These are phyloP conservation scores for Stereum hirsutum DNA, from an alignment of 1,284 basidiomycete genomes.

Conservation along the genomic window DNA sequence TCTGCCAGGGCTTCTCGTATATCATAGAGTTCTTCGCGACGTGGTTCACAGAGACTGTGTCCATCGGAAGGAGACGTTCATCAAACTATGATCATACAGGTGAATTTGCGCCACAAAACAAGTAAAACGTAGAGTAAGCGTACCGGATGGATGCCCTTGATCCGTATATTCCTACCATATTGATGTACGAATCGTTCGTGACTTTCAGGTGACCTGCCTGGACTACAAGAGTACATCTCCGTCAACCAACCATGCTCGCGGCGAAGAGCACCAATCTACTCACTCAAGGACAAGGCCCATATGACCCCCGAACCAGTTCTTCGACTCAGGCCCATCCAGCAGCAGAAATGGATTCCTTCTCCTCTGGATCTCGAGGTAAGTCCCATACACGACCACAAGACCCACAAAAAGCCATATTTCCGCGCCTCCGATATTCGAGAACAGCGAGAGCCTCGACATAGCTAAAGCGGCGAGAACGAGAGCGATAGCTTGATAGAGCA, in stretches of 20 bases:
- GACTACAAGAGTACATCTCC: constrained; percentile 25
- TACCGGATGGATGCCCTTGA: constrained; percentile 59
- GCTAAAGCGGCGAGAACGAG: not conserved
- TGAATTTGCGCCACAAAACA: not conserved
- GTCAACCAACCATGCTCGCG: not conserved
- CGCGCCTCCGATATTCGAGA: not conserved
- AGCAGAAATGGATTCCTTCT: constrained; percentile 35
- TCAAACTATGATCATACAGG: constrained; percentile 50
- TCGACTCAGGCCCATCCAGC: constrained; percentile 50
- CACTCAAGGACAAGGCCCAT: constrained; percentile 50
- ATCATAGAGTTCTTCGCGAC: constrained; percentile 58
- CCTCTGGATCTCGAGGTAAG: not conserved
- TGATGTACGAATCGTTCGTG: constrained; percentile 42
- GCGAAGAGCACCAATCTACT: constrained; percentile 11
- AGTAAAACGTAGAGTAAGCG: constrained; percentile 15
- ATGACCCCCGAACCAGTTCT: constrained; percentile 41
- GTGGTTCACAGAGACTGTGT: constrained; percentile 61
- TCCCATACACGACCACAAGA: not conserved
- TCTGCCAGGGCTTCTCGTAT: constrained; percentile 78
- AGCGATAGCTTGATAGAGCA: not conserved
- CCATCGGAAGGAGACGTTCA: constrained; percentile 64
- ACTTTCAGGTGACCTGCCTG: constrained; percentile 39
- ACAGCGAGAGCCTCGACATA: not conserved
- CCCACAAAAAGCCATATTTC: not conserved
- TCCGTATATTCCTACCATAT: constrained; percentile 35